Conservation (phyloP, 2,329 filamentous ascomycete genomes). For the Cercospora sp. region DNA sequence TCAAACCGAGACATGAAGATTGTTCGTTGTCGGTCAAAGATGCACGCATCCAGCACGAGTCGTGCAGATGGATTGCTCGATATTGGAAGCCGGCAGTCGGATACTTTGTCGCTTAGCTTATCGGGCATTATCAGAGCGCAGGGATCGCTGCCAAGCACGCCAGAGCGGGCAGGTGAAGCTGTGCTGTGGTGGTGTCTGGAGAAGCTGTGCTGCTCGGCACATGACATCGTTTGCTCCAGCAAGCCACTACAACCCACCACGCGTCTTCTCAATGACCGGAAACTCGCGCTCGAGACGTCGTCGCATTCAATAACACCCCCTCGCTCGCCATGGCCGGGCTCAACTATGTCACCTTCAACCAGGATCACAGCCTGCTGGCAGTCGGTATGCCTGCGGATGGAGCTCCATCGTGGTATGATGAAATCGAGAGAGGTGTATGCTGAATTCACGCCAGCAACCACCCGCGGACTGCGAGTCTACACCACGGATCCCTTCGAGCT, state of each 20-base stretch:
- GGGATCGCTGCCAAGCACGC: background rate
- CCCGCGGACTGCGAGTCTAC: slow-evolving; percentile 92
- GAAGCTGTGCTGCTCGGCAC: background rate
- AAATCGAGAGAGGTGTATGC: slow-evolving; percentile 9
- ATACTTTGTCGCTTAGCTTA: background rate
- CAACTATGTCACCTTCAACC: slow-evolving; percentile 99
- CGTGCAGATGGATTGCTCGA: background rate
- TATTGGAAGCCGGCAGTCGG: background rate
- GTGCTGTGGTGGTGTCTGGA: background rate
- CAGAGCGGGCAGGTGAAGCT: background rate
- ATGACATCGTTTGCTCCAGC: slow-evolving; percentile 6
- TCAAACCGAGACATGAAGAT: background rate
- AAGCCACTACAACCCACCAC: background rate
- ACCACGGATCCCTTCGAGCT: slow-evolving; percentile 95
- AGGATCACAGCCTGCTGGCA: slow-evolving; percentile 95
- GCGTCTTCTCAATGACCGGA: background rate
- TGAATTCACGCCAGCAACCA: slow-evolving; percentile 64
- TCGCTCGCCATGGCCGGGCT: slow-evolving; percentile 51
- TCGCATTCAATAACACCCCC: background rate
- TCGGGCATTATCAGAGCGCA: background rate
- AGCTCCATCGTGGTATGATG: background rate
- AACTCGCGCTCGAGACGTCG: background rate
- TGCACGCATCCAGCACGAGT: background rate
- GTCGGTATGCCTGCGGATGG: slow-evolving; percentile 65
- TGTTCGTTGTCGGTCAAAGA: background rate